phyloP scores from a whole-genome alignment of 2,329 filamentous ascomycete genomes.

The Cephalotrichum gorgonifer region DNA sequence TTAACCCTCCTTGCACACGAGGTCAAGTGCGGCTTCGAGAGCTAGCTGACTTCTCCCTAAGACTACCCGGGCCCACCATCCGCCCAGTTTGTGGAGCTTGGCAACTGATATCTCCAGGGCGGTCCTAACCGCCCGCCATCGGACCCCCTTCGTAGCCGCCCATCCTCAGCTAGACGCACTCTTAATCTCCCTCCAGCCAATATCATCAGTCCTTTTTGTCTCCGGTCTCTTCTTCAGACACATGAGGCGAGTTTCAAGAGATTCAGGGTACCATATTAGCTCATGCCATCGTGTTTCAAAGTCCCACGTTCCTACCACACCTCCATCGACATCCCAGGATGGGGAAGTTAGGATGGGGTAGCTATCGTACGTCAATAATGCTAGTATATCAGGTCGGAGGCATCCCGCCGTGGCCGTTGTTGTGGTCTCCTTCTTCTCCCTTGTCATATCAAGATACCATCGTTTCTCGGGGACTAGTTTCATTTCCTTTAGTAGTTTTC shows the following conservation, averaged over 20 bases:
- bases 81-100: background rate
- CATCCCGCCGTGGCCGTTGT: background rate
- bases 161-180: conserved; percentile 36
- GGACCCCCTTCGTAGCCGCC: conserved; percentile 27
- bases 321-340: background rate
- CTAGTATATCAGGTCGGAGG: background rate
- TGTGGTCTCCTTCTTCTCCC: background rate
- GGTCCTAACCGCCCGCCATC: conserved; percentile 12
- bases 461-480: conserved; percentile 1
- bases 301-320: conserved; percentile 15
- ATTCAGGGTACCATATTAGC: conserved; percentile 15
- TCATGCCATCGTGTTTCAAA: conserved; percentile 19
- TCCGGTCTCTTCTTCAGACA: conserved; percentile 35
- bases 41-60: background rate
- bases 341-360: conserved; percentile 5
- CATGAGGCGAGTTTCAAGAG: conserved; percentile 41
- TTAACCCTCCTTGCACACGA: background rate
- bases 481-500: conserved; percentile 3
- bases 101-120: background rate
- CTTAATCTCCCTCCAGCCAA: conserved; percentile 28
- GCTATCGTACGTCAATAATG: background rate
- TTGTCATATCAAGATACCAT: conserved; percentile 3
- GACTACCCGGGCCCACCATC: background rate
- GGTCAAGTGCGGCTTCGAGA: background rate
- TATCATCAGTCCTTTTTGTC: conserved; percentile 32